phyloP scores from a whole-genome alignment of 495 filamentous ascomycete genomes.

The Pyrenopolyporus hunteri region DNA sequence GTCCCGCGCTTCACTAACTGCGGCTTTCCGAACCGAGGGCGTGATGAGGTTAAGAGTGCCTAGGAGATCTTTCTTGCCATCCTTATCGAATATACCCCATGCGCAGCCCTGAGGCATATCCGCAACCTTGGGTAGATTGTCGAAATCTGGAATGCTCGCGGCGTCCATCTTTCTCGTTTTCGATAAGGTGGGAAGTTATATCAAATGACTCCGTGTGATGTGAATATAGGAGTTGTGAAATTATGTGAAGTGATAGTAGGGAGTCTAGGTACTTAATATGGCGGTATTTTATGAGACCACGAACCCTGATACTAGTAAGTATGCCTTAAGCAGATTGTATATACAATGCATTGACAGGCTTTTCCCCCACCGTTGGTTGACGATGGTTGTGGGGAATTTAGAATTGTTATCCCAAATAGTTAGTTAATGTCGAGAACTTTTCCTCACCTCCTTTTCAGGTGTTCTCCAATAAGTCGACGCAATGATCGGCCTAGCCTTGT shows the following conservation, averaged over 20 bases:
- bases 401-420: too few relatives aligned
- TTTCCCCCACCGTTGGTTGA: not conserved
- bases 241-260: not conserved
- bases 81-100: conserved; percentile 70
- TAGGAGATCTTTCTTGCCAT: conserved; percentile 62
- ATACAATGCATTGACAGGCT: not conserved
- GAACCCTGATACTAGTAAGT: too few relatives aligned
- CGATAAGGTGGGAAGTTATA: too few relatives aligned
- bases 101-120: conserved; percentile 68
- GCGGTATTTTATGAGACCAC: too few relatives aligned
- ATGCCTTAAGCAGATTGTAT: not conserved
- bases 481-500: too few relatives aligned
- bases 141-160: conserved; percentile 54
- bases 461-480: too few relatives aligned
- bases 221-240: not conserved
- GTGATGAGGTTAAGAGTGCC: conserved; percentile 67
- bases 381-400: too few relatives aligned
- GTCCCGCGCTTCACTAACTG: conserved; percentile 57
- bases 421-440: too few relatives aligned
- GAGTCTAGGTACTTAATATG: too few relatives aligned
- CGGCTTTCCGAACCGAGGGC: conserved; percentile 57
- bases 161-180: conserved; percentile 20
- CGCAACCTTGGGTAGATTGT: conserved; percentile 63
- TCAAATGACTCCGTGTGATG: not conserved
- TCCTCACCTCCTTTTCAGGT: too few relatives aligned